Base-by-base conservation (phyloP, 805 yeast species). In the Ogataea philodendri region DNA sequence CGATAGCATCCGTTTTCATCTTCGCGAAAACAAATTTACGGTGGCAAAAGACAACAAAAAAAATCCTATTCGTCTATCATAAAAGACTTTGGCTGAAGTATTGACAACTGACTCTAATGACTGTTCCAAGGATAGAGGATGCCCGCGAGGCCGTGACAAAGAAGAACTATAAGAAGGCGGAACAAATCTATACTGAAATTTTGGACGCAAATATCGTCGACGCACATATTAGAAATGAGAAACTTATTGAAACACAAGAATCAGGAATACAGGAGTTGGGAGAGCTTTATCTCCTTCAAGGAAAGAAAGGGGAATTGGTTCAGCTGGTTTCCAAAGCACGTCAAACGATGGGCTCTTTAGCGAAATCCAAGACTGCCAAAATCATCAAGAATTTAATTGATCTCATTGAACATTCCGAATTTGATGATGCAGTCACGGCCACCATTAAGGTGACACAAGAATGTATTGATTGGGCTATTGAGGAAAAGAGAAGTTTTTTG, bases 321-420 rank as follows among this genome's bases (percentile, higher is more conserved):
- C 65, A 63, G 24, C 75, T 93, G 52, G 76, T 93, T 23, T 69
- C 77, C 9, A 70, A 76, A 25, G 80, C 94, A 1, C 75, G 93
- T 49, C 66, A 63, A 7, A 74, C 80, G n/a, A 80, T 88, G 69
- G 50, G 53, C 4, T 74, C 75, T 21, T 78, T 85, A 54, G 96
- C 97, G 30, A 93, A 93, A 65, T 84, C 96, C 10, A 93, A 93
- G 62, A 84, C 95, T 7, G 95, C 97, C 14, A 93, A 90, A 60
- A 84, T 90, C 37, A 81, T 90, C 48, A 82, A 81, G 52, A 71
- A 77, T 25, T 69, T 93, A 55, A 80, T 93, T 50, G 97, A 90
- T 54, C 66, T 76, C 44, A 77, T 85, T 52, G 89, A 85, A 41
- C 56, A 58, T 15, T 74, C 79, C 46, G 82, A 78, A 25, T 40